phyloP scores from a whole-genome alignment of 805 yeast species.

The Kodamaea nitidulidarum region DNA sequence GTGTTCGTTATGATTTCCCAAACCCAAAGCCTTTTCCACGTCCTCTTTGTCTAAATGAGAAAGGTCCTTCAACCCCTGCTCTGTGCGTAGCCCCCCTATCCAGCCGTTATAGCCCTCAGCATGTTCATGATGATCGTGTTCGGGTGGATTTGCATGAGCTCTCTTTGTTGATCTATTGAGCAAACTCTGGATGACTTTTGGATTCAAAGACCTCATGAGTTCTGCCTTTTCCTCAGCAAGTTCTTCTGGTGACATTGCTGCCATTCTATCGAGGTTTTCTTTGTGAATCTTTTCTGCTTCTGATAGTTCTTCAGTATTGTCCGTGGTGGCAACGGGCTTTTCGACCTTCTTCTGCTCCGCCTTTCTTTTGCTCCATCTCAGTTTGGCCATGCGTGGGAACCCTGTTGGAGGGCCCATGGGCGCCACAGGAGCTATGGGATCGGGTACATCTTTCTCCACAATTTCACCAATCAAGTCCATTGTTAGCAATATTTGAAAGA shows the following conservation, averaged over 20 bases:
- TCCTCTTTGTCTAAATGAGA: constrained; percentile 33
- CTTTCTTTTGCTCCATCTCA: constrained; percentile 29
- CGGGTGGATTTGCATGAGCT: constrained; percentile 11
- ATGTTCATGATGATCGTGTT: constrained; percentile 24
- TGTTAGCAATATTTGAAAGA: background rate
- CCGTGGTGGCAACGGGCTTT: constrained; percentile 9
- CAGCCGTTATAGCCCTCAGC: constrained; percentile 42
- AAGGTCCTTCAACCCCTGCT: constrained; percentile 28
- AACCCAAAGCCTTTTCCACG: constrained; percentile 36
- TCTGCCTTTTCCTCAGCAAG: constrained; percentile 63
- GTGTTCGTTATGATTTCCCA: constrained; percentile 10
- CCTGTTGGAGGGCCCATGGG: constrained; percentile 13
- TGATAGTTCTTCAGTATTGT: constrained; percentile 18
- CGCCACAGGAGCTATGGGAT: constrained; percentile 31
- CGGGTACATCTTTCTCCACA: constrained; percentile 52
- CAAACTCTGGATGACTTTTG: constrained; percentile 57
- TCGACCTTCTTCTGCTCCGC: constrained; percentile 27
- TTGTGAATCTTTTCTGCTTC: constrained; percentile 74
- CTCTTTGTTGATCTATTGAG: constrained; percentile 55
- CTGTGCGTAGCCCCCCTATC: constrained; percentile 39
- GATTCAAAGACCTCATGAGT: constrained; percentile 62
- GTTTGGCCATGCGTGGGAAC: constrained; percentile 4
- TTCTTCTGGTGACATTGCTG: constrained; percentile 62
- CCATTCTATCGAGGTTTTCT: constrained; percentile 64
- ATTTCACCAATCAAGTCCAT: constrained; percentile 76